Base-by-base conservation (phyloP, 805 yeast species). In the Diddensiella santjacobensis region DNA sequence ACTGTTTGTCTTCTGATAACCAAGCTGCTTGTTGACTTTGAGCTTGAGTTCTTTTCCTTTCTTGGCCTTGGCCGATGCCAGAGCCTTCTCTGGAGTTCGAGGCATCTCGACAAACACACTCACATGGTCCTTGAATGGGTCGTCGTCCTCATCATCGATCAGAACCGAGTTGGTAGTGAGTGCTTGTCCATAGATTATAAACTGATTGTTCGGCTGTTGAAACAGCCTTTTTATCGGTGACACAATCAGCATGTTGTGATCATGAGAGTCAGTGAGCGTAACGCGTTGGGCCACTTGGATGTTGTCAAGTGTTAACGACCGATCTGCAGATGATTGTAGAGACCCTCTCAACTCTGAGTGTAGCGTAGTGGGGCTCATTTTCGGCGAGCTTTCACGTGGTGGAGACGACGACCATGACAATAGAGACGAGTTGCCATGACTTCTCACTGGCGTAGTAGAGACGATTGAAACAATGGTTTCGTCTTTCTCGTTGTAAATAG, bases 61-160 rank as follows among this genome's bases (percentile, higher is more conserved):
- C 31, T 26, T 26, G 31, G 31, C 11, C n/a, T n/a, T n/a, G n/a
- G n/a, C n/a, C 11, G 31, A 8, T 13, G 8, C 13, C 17, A 35
- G 20, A 17, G 38, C 38, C 18, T 15, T 35, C 38, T 35, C 20
- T 13, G 38, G 38, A n/a, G 38, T 13, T 8, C 38, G 20, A 13
- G 38, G 38, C 38, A 35, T 35, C 6, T 35, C 38, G 20, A 35
- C 38, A 17, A 35, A 35, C 38, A 17, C 38, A 17, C 38, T 35
- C 8, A 35, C 15, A 17, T 35, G 38, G 4, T 40, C 43, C 20
- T 40, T 40, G 31, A 40, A 40, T 6, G 43, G 43, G 20, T 40
- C 33, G 18, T 23, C 33, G 4, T 40, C 43, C 33, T 40, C 43
- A 17, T 35, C 20, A 17, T 35, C 38, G 18, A n/a, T 17, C 8